These are phyloP conservation scores for Aspergillus incahuasiensis DNA, from an alignment of 495 filamentous ascomycete genomes.

Conservation along the genomic window DNA sequence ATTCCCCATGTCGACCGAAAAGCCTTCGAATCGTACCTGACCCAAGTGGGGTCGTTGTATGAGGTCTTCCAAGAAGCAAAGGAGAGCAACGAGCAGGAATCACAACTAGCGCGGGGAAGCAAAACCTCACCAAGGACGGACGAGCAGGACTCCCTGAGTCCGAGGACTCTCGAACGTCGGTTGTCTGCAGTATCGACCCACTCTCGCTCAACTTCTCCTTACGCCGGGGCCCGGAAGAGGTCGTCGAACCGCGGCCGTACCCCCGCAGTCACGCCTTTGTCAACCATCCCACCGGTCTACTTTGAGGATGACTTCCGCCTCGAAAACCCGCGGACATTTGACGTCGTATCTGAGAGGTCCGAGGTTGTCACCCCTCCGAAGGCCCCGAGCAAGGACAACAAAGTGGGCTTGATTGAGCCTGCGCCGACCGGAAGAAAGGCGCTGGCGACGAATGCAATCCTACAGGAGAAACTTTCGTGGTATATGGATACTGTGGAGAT, in stretches of 20 bases:
- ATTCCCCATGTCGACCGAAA: slow-evolving; percentile 75
- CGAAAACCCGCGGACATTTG: slow-evolving; percentile 94
- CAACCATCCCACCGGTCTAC: slow-evolving; percentile 88
- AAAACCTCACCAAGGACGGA: slow-evolving; percentile 31
- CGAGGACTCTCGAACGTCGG: slow-evolving; percentile 37
- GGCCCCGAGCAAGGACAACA: slow-evolving; percentile 48
- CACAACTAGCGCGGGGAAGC: slow-evolving; percentile 25
- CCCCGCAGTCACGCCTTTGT: slow-evolving; percentile 74
- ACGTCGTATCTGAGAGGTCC: slow-evolving; percentile 92
- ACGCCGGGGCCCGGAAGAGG: slow-evolving; percentile 30
- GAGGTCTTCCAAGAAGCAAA: slow-evolving; percentile 78
- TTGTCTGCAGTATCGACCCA: slow-evolving; percentile 32
- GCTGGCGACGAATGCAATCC: slow-evolving; percentile 91
- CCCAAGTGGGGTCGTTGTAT: slow-evolving; percentile 74
- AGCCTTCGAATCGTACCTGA: slow-evolving; percentile 78
- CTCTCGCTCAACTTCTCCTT: slow-evolving; percentile 40
- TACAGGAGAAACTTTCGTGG: slow-evolving; percentile 99
- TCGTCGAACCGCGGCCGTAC: slow-evolving; percentile 35
- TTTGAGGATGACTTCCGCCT: slow-evolving; percentile 94
- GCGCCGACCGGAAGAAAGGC: slow-evolving; percentile 62
- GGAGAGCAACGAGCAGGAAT: slow-evolving; percentile 53
- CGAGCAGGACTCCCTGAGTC: slow-evolving; percentile 32
- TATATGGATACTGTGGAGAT: slow-evolving; percentile 99
- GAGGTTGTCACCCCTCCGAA: slow-evolving; percentile 76
- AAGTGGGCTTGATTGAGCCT: slow-evolving; percentile 57